Conservation (phyloP, 2,329 filamentous ascomycete species). For the Penicillium sp. region DNA sequence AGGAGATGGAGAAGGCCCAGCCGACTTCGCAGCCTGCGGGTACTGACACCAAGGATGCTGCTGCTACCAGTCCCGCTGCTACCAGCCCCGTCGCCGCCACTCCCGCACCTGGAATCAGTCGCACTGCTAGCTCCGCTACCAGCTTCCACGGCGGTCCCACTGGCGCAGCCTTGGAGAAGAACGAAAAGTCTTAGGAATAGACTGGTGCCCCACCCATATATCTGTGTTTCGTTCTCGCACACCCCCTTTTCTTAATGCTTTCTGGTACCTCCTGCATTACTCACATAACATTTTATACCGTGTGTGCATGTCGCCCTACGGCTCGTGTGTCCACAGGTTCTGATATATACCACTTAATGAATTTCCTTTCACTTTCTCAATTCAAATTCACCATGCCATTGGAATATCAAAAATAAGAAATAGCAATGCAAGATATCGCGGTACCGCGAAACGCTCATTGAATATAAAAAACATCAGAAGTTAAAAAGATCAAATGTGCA, state of each 20-base stretch:
- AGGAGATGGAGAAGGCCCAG: conserved; percentile 15
- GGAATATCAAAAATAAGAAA: too few species aligned
- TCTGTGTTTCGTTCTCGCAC: not conserved
- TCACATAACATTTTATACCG: not conserved
- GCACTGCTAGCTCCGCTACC: conserved; percentile 25
- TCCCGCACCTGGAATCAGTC: conserved; percentile 18
- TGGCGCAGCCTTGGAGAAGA: conserved; percentile 24
- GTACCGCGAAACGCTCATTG: not conserved
- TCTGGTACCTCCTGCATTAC: not conserved
- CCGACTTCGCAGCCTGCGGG: not conserved
- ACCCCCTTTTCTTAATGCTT: not conserved
- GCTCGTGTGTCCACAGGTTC: not conserved
- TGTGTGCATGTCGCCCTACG: not conserved
- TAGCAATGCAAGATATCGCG: too few species aligned
- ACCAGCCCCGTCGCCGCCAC: conserved; percentile 4
- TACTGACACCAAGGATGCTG: conserved; percentile 7
- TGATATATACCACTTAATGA: conserved; percentile 6
- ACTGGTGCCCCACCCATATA: too few species aligned
- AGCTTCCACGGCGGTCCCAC: conserved; percentile 32
- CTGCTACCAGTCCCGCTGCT: conserved; percentile 5
- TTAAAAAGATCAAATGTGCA: too few species aligned
- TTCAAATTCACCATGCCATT: too few species aligned
- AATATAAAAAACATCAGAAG: not conserved
- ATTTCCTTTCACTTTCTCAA: not conserved
- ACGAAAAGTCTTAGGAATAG: conserved; percentile 11